phyloP scores from a whole-genome alignment of 208 protist genomes.

The Plasmodiophora brassicae region DNA sequence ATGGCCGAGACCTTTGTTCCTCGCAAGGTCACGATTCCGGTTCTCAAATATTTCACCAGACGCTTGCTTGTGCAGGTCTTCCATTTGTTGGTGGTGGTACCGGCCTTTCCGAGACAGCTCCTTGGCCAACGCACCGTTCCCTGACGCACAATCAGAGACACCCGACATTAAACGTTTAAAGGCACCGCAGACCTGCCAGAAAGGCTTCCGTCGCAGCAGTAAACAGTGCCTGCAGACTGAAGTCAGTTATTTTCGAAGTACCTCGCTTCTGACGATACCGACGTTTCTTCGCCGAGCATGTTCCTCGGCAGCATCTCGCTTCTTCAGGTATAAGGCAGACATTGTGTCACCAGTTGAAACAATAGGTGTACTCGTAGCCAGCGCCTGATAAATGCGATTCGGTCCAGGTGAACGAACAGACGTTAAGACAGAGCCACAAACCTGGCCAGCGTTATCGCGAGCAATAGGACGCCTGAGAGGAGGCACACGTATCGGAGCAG shows the following conservation, averaged over 20 bases:
- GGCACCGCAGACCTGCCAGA: not conserved
- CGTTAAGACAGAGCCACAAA: not conserved
- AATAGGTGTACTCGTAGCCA: not conserved
- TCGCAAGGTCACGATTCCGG: not conserved
- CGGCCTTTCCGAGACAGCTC: conserved; percentile 6
- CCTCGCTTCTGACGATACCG: too few species aligned
- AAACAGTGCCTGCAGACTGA: too few species aligned
- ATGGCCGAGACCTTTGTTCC: not conserved
- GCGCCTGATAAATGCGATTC: not conserved
- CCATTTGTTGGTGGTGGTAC: conserved; percentile 17
- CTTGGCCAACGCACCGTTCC: not conserved
- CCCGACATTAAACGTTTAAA: not conserved
- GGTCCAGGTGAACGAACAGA: not conserved
- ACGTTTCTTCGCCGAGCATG: not conserved
- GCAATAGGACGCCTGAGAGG: not conserved
- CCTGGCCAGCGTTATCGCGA: too few species aligned
- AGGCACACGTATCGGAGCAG: not conserved
- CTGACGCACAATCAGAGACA: not conserved
- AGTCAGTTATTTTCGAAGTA: too few species aligned
- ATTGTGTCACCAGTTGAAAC: not conserved
- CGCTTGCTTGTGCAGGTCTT: not conserved
- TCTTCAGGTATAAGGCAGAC: not conserved
- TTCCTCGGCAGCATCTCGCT: not conserved
- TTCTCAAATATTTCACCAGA: conserved; percentile 8
- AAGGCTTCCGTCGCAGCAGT: not conserved